Percentiles rank a stretch among this genome's conserved stretches.
phyloP scores from a whole-genome alignment of 768 basidiomycete species.

The Lentinula aciculospora region DNA sequence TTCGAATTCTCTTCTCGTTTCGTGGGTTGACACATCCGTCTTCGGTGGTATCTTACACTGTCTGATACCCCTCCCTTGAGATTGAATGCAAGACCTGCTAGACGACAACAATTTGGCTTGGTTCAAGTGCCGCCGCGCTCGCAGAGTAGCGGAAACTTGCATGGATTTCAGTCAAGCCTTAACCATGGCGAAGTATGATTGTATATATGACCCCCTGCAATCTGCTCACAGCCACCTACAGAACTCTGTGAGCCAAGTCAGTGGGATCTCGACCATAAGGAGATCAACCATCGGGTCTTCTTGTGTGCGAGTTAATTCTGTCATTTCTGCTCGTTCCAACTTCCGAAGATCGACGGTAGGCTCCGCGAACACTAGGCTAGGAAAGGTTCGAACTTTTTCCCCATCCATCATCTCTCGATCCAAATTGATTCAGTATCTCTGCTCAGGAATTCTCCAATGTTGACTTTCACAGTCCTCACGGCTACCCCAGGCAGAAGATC shows the following conservation, averaged over 20 bases:
- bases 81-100: neutral
- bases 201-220: neutral
- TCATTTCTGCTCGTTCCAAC: neutral
- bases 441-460: neutral
- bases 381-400: neutral
- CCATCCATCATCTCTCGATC: neutral
- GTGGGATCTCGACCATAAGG: neutral
- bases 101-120: neutral
- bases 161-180: neutral
- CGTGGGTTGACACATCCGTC: neutral
- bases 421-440: neutral
- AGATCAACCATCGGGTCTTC: neutral
- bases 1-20: constrained; percentile 1
- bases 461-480: neutral
- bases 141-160: neutral
- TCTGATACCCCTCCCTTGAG: neutral
- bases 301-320: neutral
- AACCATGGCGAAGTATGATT: neutral
- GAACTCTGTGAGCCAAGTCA: neutral
- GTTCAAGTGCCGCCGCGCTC: neutral
- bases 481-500: neutral
- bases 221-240: neutral
- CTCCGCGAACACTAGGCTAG: neutral
- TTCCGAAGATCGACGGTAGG: neutral
- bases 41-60: neutral